phyloP scores from a whole-genome alignment of 1,139 yeast species.

The Pichia cactophila region DNA sequence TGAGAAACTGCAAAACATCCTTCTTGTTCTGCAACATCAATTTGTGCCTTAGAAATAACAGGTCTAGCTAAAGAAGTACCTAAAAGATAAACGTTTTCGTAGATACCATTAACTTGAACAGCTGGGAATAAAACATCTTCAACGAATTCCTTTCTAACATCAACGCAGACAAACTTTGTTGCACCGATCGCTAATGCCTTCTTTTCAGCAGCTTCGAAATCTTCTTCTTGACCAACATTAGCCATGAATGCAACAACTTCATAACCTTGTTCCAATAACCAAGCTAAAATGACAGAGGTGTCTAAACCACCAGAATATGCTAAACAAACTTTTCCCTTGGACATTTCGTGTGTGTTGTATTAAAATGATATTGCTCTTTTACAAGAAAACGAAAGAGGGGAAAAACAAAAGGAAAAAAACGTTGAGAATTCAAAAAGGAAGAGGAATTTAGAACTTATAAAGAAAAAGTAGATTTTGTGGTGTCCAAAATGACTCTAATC shows the following conservation, averaged over 20 bases:
- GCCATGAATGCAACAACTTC: conserved; percentile 98
- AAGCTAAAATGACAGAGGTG: conserved; percentile 93
- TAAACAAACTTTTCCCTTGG: conserved; percentile 96
- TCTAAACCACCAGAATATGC: conserved; percentile 99
- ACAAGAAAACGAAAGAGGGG: not conserved
- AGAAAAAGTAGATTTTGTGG: not conserved
- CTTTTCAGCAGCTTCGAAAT: conserved; percentile 92
- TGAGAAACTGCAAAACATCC: conserved; percentile 98
- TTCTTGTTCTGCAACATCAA: conserved; percentile 90
- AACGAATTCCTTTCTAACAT: conserved; percentile 91
- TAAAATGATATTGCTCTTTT: not conserved
- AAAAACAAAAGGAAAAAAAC: not conserved
- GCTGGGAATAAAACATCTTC: conserved; percentile 94
- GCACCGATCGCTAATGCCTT: conserved; percentile 98
- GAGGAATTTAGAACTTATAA: not conserved
- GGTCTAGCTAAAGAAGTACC: conserved; percentile 99
- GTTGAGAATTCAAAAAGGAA: not conserved
- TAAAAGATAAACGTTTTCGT: conserved; percentile 90
- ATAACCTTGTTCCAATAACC: conserved; percentile 96
- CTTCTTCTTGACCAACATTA: conserved; percentile 98
- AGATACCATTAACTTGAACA: conserved; percentile 92
- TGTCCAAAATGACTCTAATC: not conserved
- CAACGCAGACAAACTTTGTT: conserved; percentile 86
- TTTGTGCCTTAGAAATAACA: conserved; percentile 96
- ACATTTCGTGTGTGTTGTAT: conserved; percentile 38